These are phyloP conservation scores for Yamadazyma nakazawae DNA, from an alignment of 805 yeast species.

Conservation along the genomic window DNA sequence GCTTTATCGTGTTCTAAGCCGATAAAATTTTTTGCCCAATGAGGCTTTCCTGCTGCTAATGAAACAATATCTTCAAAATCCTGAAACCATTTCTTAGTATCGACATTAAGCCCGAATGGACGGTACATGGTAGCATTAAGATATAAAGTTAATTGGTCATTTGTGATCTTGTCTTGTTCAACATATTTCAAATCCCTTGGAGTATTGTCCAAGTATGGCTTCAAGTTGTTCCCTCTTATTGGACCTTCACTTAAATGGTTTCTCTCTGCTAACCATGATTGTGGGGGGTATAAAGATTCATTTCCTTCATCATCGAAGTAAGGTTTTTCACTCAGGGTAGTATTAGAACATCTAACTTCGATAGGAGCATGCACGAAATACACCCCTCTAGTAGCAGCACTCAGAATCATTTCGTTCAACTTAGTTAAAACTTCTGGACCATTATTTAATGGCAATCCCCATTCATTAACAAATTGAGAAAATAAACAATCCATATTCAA, in stretches of 20 bases:
- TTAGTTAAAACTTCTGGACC: constrained; percentile 70
- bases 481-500: constrained; percentile 94
- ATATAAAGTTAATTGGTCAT: constrained; percentile 78
- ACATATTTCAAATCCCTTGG: constrained; percentile 55
- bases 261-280: constrained; percentile 52
- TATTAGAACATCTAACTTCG: constrained; percentile 90
- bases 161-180: constrained; percentile 52
- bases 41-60: constrained; percentile 88
- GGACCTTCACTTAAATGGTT: constrained; percentile 65
- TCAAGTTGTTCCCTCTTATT: constrained; percentile 74
- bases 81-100: constrained; percentile 76
- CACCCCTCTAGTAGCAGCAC: constrained; percentile 57
- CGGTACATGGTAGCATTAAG: constrained; percentile 94
- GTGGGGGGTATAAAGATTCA: constrained; percentile 38
- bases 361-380: constrained; percentile 93
- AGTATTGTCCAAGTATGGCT: constrained; percentile 80
- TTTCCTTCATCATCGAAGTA: constrained; percentile 35
- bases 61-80: constrained; percentile 76
- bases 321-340: constrained; percentile 48
- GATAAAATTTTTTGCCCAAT: constrained; percentile 95
- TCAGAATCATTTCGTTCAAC: constrained; percentile 57
- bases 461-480: constrained; percentile 91
- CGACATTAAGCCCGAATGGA: constrained; percentile 78
- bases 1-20: constrained; percentile 45
- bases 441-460: constrained; percentile 86